Evolutionary conservation across 108 stramenopile genomes (phyloP), one percentile per base, ranked within the genome.

Genomic region (Schizochytrium sp.): DNA sequence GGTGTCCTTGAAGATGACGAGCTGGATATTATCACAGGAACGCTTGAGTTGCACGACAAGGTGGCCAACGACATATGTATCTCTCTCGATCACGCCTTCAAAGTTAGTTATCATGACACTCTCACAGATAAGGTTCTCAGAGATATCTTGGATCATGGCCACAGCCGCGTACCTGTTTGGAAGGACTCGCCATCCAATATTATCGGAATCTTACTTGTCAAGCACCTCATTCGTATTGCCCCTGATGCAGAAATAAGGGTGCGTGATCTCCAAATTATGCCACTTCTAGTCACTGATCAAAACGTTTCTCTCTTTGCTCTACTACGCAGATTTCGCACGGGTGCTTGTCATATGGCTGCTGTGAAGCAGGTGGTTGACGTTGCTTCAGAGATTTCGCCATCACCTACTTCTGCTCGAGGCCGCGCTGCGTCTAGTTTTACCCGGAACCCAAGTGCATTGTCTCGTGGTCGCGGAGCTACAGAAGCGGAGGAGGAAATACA

Each of bases 301-400:
- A 46, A 83, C 76, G 76, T 83, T 5, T 83, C 76, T 38, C 76
- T 83, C 28, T 83, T 83, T 28, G 76, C 76, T 5, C 53, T 83
- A 8, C 28, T 83, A 38, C 76, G 76, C 17, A 49, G 76, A 83
- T 83, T 83, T 42, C 5, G 76, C 5, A 83, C 3, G 17, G 76
- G 76, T 2, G 55, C 76, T 7, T 55, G 28, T 2, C 76, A 83
- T 40, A 83, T 96, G 19, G 93, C 94, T 3, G 95, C 96, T 8
- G 87, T 97, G 57, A 92, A 95, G 46, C 89, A 94, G 17, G 95
- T 96, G 87, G 95, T 95, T 83, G 94, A 95, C 89, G 96, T 96
- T 92, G 94, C 95, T 13, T 89, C 73, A 28, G 50, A 4, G 73
- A 15, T 17, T 46, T 44, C 87, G 87, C 12, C 87, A 19, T 58